Base-by-base conservation (phyloP, 2,329 filamentous ascomycete species). In the Stachybotrys chartarum region DNA sequence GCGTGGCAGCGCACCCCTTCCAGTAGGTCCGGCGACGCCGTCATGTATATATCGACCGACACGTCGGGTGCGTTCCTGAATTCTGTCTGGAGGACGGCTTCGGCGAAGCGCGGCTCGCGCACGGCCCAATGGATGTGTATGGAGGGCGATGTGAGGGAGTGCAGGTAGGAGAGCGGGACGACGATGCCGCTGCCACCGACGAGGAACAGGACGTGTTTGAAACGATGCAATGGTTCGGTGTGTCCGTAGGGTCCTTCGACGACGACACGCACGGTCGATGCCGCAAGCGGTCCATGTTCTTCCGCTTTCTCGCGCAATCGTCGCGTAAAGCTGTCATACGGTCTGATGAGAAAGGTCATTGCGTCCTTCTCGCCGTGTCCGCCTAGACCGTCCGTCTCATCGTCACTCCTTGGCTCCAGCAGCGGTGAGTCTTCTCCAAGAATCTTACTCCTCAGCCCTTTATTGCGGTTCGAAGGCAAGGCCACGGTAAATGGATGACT, bases 401-500 rank as follows among this genome's bases (percentile, higher is more conserved):
- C 59, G 1, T 30, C 35, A 0, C 56, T 52, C 16, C 55, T 35
- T 1, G 57, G 30, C 1, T 64, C 64, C 5, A 75, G 65, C 0
- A 74, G 64, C 0, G 70, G 70, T 3, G 58, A 61, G 5, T 69
- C 65, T 24, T 74, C 72, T 8, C 61, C 63, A 0, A 66, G 35
- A 10, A 14, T 14, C 45, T n/a, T 55, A 0, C 63, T 53, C 18
- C 69, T 67, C 0, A 57, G 46, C 1, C 47, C 49, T 0, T 42
- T 52, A 10, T 62, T 30, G 1, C 54, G 55, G 30, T 64, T 60
- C 3, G 55, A 47, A 1, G 69, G 59, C 8, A 64, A 66, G 1
- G 74, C 74, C 11, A 79, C 71, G 0, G 77, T 79, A 53, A 80
- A 80, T 0, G 78, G 78, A 49, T 80, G 78, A 56, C 74, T 78